Conservation (phyloP, 805 yeast species). For the Naumovozyma dairenensis region DNA sequence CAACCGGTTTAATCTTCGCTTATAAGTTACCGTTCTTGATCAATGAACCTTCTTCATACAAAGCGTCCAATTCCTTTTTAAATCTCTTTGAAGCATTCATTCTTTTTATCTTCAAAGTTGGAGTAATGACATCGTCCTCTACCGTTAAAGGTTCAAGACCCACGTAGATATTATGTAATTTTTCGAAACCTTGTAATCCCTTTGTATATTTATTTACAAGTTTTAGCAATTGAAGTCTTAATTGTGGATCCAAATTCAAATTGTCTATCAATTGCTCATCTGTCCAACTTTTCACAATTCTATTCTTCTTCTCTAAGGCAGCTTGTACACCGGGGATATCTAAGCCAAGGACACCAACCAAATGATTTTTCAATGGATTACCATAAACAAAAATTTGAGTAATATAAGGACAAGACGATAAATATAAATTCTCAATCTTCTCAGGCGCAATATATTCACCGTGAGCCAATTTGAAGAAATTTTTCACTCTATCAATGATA, state of each 20-base stretch:
- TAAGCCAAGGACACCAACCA: slow-evolving; percentile 56
- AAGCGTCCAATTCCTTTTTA: slow-evolving; percentile 29
- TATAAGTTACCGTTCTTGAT: slow-evolving; percentile 15
- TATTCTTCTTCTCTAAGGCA: slow-evolving; percentile 26
- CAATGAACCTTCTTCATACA: slow-evolving; percentile 44
- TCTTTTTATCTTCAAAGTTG: slow-evolving; percentile 53
- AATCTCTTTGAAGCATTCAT: slow-evolving; percentile 38
- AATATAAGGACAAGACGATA: slow-evolving; percentile 41
- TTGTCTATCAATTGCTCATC: slow-evolving; percentile 23
- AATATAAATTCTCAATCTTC: slow-evolving; percentile 56
- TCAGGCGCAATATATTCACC: slow-evolving; percentile 71
- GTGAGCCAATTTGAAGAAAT: slow-evolving; percentile 60
- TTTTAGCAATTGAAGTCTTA: slow-evolving; percentile 13
- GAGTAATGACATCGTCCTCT: slow-evolving; percentile 57
- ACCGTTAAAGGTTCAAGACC: slow-evolving; percentile 51
- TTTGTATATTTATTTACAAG: slow-evolving; percentile 16
- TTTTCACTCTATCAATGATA: slow-evolving; percentile 68
- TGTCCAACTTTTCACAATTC: slow-evolving; percentile 19
- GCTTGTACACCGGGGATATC: slow-evolving; percentile 38
- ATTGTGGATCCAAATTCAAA: slow-evolving; percentile 11
- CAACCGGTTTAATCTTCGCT: too few species aligned
- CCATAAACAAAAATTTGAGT: slow-evolving; percentile 56
- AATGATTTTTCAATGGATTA: slow-evolving; percentile 43
- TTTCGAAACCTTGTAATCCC: slow-evolving; percentile 53
- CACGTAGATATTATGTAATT: slow-evolving; percentile 43